Evolutionary conservation across 345 rosid genomes (phyloP), one percentile per base, ranked within the genome.

Genomic region (Cardamine chenopodiifolia): DNA sequence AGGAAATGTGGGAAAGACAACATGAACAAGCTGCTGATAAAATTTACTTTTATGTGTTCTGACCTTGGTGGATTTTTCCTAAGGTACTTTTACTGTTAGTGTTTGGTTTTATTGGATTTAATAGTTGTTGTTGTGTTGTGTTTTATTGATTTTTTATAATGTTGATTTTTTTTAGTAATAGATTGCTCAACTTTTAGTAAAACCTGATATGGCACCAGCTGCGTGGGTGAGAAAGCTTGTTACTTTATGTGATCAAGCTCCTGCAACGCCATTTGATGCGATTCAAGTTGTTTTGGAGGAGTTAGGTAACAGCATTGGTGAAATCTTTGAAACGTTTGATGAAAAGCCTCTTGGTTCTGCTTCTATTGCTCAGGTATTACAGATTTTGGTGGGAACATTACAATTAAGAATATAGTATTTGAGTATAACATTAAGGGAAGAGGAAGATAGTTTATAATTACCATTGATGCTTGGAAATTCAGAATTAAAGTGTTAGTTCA

Each of bases 321-420:
- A 89, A 11, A 55, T 86, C 47, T 93, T 91, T 61, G 95, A 93
- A 45, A 82, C 83, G 10, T 85, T 91, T 85, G 98, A 91, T 74
- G 82, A 53, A 19, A 68, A 85, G 73, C 98, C 98, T 73, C 82
- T 93, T 53, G 98, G 97, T 57, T 93, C 98, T 66, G 98, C 98
- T 79, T 93, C 98, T 39, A 87, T 93, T 73, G 97, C 98, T 18
- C 97, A 93, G 98, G 97, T 89, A n/a, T n/a, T n/a, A n/a, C n/a
- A n/a, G n/a, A n/a, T n/a, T n/a, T n/a, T n/a, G n/a, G n/a, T n/a
- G n/a, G n/a, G n/a, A n/a, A n/a, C n/a, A n/a, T n/a, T n/a, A n/a
- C n/a, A n/a, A n/a, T n/a, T n/a, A n/a, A n/a, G n/a, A n/a, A n/a
- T n/a, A n/a, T n/a, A n/a, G n/a, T n/a, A n/a, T n/a, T n/a, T n/a